Percentiles rank a stretch among this genome's conserved stretches.
Conservation (phyloP, 257 asterid genomes). For the Ballota nigra region DNA sequence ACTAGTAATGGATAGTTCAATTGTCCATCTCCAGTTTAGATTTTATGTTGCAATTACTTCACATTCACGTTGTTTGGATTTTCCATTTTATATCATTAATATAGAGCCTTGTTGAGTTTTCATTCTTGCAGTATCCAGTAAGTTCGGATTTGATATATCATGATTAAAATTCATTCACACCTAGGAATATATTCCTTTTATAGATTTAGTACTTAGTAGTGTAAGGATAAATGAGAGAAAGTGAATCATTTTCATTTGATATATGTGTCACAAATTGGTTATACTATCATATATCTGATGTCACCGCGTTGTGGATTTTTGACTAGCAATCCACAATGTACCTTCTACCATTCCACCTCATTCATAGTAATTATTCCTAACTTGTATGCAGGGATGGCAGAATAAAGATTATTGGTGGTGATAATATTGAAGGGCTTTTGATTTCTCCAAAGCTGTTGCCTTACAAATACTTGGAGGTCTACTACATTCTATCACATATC, state of each 20-base stretch:
- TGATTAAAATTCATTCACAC: not conserved
- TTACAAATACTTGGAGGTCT: slow-evolving; percentile 75
- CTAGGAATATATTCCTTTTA: not conserved
- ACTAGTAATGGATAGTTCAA: not conserved
- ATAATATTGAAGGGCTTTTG: slow-evolving; percentile 80
- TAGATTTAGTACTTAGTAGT: not conserved
- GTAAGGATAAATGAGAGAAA: not conserved
- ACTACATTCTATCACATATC: not conserved
- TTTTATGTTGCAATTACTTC: not conserved
- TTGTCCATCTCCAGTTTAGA: not conserved
- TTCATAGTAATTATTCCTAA: slow-evolving; percentile 6
- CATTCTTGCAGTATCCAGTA: not conserved
- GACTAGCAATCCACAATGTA: not conserved
- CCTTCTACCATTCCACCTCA: slow-evolving; percentile 6
- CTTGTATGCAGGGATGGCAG: slow-evolving; percentile 81
- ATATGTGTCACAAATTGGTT: not conserved
- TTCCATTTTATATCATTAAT: not conserved
- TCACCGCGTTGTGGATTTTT: not conserved
- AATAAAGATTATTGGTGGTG: slow-evolving; percentile 86
- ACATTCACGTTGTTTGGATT: not conserved
- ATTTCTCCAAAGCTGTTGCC: slow-evolving; percentile 69
- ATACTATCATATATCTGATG: not conserved
- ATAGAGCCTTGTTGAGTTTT: not conserved
- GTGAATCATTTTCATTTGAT: not conserved
- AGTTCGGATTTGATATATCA: not conserved